These are phyloP conservation scores for Hypoxylon trugodes DNA, from an alignment of 495 filamentous ascomycete genomes.

Conservation along the genomic window DNA sequence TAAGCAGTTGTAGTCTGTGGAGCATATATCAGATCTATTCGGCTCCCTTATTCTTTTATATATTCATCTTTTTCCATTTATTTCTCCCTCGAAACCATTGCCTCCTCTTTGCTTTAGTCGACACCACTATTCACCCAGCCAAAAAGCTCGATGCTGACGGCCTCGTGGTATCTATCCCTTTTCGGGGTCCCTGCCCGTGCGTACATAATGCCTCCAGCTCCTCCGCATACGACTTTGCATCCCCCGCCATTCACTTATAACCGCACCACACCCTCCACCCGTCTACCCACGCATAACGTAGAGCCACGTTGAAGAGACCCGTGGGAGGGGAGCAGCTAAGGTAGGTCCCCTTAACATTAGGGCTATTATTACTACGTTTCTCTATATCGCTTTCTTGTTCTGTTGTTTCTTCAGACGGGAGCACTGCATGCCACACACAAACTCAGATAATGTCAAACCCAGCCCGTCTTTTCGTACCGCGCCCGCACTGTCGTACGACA, in stretches of 20 bases:
- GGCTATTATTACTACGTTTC: background rate
- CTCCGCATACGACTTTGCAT: conserved; percentile 5
- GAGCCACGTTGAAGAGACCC: conserved; percentile 12
- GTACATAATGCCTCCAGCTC: conserved; percentile 11
- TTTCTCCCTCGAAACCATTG: too few relatives aligned
- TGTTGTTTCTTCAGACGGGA: background rate
- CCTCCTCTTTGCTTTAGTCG: too few relatives aligned
- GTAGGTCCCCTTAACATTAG: background rate
- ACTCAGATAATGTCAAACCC: background rate
- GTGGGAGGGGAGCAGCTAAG: conserved; percentile 1
- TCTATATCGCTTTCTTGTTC: background rate
- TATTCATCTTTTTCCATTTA: too few relatives aligned
- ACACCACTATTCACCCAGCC: background rate
- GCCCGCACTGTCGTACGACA: background rate
- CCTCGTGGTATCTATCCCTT: conserved; percentile 18
- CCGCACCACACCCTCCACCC: conserved; percentile 1
- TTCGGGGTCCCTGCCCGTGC: conserved; percentile 8
- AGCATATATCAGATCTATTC: too few relatives aligned
- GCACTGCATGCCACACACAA: conserved; percentile 12
- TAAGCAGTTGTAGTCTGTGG: too few relatives aligned
- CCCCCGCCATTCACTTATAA: conserved; percentile 16
- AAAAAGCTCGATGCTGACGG: background rate
- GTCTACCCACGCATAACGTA: background rate
- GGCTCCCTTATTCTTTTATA: too few relatives aligned
- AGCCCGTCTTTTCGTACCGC: background rate